phyloP scores from a whole-genome alignment of 805 yeast genomes.

The Candida andamanensis region DNA sequence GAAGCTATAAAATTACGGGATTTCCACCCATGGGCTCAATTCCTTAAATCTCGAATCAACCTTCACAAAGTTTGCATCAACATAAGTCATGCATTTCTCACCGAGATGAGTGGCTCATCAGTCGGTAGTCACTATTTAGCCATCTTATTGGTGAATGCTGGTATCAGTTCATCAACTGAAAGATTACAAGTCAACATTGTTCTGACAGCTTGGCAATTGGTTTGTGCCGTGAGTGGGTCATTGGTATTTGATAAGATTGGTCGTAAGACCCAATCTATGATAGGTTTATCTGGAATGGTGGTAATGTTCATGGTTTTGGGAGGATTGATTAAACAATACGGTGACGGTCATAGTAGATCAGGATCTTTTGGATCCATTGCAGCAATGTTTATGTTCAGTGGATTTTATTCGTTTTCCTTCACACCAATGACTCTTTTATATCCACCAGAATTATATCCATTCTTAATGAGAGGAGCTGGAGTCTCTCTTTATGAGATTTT shows the following conservation, averaged over 20 bases:
- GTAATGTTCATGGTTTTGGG: constrained; percentile 9
- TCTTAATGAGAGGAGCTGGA: constrained; percentile 11
- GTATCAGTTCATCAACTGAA: constrained; percentile 8
- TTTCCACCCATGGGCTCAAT: constrained; percentile 7
- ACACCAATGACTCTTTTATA: constrained; percentile 12
- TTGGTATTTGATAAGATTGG: constrained; percentile 11
- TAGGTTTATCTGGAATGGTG: constrained; percentile 9
- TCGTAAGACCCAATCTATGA: constrained; percentile 7
- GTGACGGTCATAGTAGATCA: constrained; percentile 7
- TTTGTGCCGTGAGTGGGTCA: constrained; percentile 8
- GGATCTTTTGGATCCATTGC: constrained; percentile 12
- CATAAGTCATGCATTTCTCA: constrained; percentile 9
- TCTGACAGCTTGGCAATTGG: constrained; percentile 11
- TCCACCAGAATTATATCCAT: constrained; percentile 12
- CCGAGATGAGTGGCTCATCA: constrained; percentile 14
- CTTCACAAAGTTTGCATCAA: constrained; percentile 6
- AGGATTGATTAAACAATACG: constrained; percentile 9
- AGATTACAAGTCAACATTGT: constrained; percentile 12
- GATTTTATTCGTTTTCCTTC: constrained; percentile 11
- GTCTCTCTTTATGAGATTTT: constrained; percentile 3
- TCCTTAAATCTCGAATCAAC: constrained; percentile 7
- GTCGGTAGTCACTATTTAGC: constrained; percentile 13
- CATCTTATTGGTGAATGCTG: constrained; percentile 10
- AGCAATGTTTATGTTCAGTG: constrained; percentile 12
- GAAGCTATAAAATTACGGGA: neutral